phyloP scores from a whole-genome alignment of 2,329 filamentous ascomycete species.

The Talaromyces sp. region DNA sequence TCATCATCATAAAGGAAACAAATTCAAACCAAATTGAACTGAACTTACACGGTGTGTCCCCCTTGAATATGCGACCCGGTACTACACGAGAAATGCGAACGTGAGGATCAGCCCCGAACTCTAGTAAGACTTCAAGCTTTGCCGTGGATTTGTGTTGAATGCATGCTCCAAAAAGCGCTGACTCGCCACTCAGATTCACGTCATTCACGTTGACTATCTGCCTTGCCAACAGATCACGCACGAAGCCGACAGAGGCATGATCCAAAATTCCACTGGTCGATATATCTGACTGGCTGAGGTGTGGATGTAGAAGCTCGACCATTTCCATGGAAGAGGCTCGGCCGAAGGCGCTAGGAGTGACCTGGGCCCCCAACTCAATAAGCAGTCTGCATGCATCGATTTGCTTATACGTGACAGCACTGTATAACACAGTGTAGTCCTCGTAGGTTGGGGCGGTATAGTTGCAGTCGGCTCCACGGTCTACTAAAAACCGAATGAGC shows the following conservation, averaged over 20 bases:
- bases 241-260: not conserved
- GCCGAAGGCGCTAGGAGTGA: not conserved
- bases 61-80: not conserved
- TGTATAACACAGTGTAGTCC: not conserved
- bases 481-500: not conserved
- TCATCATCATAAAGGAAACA: not conserved
- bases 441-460: not conserved
- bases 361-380: not conserved
- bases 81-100: not conserved
- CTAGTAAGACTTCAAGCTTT: not conserved
- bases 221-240: not conserved
- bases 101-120: not conserved
- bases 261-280: not conserved
- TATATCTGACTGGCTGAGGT: not conserved
- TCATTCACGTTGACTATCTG: constrained; percentile 2
- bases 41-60: not conserved
- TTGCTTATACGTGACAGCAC: not conserved
- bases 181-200: not conserved
- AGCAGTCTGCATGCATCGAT: not conserved
- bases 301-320: not conserved
- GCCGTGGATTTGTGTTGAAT: not conserved
- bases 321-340: not conserved
- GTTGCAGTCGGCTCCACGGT: not conserved
- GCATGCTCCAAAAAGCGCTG: not conserved
- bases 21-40: not conserved